A percentile compares a stretch with the other conserved stretches of the same genome.
Evolutionary conservation across 805 yeast species (phyloP).

Genomic region (Nakazawaea ambrosiae): DNA sequence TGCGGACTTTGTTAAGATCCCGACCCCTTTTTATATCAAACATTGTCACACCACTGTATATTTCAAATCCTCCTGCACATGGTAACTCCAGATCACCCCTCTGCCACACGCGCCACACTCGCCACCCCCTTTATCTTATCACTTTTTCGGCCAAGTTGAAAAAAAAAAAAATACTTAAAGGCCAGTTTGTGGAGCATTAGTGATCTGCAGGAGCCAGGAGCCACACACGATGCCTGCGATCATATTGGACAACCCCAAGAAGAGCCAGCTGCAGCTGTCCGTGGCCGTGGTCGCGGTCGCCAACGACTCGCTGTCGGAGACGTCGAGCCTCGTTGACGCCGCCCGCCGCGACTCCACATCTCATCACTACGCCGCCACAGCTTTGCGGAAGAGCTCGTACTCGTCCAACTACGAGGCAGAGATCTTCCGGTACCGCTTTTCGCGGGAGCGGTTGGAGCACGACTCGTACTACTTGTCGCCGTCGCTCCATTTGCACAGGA

Average conservation of each 20-base stretch:
- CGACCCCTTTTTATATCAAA: no score
- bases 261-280: not conserved
- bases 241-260: conserved; percentile 6
- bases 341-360: not conserved
- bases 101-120: no score
- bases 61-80: no score
- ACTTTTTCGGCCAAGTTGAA: no score
- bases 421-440: conserved; percentile 2
- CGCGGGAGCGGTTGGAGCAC: conserved; percentile 9
- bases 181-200: no score
- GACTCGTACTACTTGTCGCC: conserved; percentile 9
- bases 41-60: no score
- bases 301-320: conserved; percentile 2
- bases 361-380: no score
- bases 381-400: conserved; percentile 6
- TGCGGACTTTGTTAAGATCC: no score
- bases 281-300: not conserved
- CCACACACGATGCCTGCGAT: not conserved
- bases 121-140: no score
- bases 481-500: conserved; percentile 51
- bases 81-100: no score
- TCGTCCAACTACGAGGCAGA: conserved; percentile 8
- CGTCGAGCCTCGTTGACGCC: not conserved
- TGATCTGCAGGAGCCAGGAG: no score
- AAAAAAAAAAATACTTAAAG: no score